Evolutionary conservation across 306 rosid genomes (phyloP), one percentile per base, ranked within the genome.

Genomic region (Citrullus mucosospermus): DNA sequence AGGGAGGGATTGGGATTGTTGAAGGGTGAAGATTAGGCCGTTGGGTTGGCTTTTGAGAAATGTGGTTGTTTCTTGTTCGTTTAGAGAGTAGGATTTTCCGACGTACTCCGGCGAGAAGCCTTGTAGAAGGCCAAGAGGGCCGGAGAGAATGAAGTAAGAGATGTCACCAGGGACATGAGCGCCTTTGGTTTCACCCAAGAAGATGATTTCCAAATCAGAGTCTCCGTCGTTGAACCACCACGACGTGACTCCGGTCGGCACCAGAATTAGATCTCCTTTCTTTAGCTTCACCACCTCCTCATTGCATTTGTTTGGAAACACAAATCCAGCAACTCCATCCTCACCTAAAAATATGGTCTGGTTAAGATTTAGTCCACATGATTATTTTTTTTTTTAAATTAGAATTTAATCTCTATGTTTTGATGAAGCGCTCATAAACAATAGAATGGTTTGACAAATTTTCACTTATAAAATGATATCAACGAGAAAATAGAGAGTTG

Each of bases 161-260:
- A 90, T 60, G 56, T 85, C 73, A 0, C 95, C 95, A 0, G 87
- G 88, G 22, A 80, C 48, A 67, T 61, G 69, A 13, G 89, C 84
- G 5, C 50, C 76, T 4, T 82, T 73, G 3, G 97, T 88, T 75
- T 88, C 87, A 1, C 93, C 97, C 60, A 92, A 72, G 77, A 87
- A 87, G 6, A 67, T 5, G 4, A 92, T 54, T 0, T 38, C 58
- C 0, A 92, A 83, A 20, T 86, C 83, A 0, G 89, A 81, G 30
- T 86, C 90, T 44, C 89, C 95, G 10, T 86, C 66, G 46, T 90
- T 90, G 89, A 80, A 90, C 97, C 97, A 92, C 97, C 97, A 92
- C 43, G 97, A 92, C n/a, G 86, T 44, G 36, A 59, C 9, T 70
- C 91, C 97, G 8, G 56, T 5, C 1, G 91, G 89, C 1, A 87